phyloP scores from a whole-genome alignment of 2,329 filamentous ascomycete genomes.

The Penicillium vulpinum region DNA sequence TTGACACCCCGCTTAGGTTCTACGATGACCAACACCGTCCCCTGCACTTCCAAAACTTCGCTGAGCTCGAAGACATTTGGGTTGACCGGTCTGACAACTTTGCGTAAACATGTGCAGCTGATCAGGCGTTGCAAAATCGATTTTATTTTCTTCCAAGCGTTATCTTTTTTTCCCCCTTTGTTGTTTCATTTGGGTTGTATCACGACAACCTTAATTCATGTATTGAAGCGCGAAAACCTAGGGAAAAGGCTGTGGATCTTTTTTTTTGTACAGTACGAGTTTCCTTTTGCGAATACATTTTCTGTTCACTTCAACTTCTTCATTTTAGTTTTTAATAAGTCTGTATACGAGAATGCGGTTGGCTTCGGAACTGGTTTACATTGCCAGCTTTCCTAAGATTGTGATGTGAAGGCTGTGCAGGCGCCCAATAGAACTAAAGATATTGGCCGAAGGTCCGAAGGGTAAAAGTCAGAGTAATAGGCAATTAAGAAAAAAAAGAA shows the following conservation, averaged over 20 bases:
- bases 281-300: slow-evolving; percentile 8
- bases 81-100: slow-evolving; percentile 93
- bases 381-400: not conserved
- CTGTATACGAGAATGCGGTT: slow-evolving; percentile 16
- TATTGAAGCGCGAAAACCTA: slow-evolving; percentile 17
- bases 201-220: slow-evolving; percentile 26
- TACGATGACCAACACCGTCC: slow-evolving; percentile 92
- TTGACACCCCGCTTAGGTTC: slow-evolving; percentile 86
- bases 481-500: too few relatives aligned
- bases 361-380: slow-evolving; percentile 8
- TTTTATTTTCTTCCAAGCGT: slow-evolving; percentile 16
- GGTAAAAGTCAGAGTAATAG: too few relatives aligned
- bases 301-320: slow-evolving; percentile 1
- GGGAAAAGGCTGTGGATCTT: slow-evolving; percentile 8
- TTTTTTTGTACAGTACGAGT: slow-evolving; percentile 4
- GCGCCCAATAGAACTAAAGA: not conserved
- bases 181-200: slow-evolving; percentile 20
- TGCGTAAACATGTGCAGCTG: slow-evolving; percentile 58
- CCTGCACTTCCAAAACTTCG: slow-evolving; percentile 95
- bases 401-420: not conserved
- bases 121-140: slow-evolving; percentile 24
- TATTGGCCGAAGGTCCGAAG: not conserved
- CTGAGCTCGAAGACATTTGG: slow-evolving; percentile 94
- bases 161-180: slow-evolving; percentile 9
- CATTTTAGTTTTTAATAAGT: not conserved